A percentile compares a stretch with the other conserved stretches of the same genome.
Conservation (phyloP, 441 rosid genomes). For the Theobroma grandiflorum region DNA sequence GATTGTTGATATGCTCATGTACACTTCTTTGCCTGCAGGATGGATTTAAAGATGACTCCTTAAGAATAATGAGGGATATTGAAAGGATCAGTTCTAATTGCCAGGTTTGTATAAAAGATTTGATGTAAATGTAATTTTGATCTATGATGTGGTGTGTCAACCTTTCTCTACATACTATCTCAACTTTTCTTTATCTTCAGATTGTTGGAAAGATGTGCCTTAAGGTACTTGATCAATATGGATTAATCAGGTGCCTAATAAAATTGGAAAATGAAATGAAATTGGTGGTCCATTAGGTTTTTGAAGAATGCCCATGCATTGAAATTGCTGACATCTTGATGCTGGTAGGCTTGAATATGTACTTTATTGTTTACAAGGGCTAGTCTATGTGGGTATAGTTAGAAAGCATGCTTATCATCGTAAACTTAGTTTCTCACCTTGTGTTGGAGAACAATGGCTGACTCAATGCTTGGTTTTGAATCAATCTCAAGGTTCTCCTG, state of each 20-base stretch:
- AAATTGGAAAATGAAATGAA: background rate
- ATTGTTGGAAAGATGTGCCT: background rate
- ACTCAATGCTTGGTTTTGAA: background rate
- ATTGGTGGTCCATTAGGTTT: background rate
- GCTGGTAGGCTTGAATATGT: background rate
- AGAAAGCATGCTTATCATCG: background rate
- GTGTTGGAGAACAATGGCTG: background rate
- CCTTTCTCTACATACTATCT: background rate
- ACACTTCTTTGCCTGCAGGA: constrained; percentile 58
- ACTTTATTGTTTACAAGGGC: background rate
- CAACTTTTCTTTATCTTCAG: background rate
- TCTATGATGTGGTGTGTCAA: background rate
- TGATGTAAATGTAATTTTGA: background rate
- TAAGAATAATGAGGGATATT: constrained; percentile 86
- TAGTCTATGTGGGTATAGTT: background rate
- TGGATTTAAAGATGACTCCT: constrained; percentile 91
- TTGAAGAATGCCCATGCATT: background rate
- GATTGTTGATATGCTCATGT: constrained; percentile 19
- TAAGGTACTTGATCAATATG: background rate
- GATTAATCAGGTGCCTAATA: background rate
- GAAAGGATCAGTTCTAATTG: constrained; percentile 56
- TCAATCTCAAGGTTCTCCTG: constrained; percentile 73
- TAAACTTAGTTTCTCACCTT: background rate
- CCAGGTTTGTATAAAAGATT: constrained; percentile 66
- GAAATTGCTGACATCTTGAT: constrained; percentile 1